A percentile compares a stretch with the other conserved stretches of the same genome.
Conservation (phyloP, 352 stramenopile genomes). For the Phytophthora capsici region DNA sequence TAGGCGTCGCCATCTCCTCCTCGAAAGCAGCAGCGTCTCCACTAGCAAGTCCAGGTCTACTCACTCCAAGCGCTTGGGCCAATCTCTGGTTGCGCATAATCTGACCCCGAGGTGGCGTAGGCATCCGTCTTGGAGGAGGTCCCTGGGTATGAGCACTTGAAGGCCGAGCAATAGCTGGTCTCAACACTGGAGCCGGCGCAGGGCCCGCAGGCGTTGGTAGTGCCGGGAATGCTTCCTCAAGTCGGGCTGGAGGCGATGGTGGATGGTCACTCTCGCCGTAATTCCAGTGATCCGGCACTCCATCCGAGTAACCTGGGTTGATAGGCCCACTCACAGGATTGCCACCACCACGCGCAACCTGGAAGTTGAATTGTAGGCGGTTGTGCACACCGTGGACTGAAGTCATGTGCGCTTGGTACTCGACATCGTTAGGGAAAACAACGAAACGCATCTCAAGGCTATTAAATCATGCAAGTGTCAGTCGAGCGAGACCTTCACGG, state of each 20-base stretch:
- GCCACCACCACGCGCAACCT: constrained; percentile 61
- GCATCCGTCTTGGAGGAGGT: constrained; percentile 20
- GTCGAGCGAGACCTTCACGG: not conserved
- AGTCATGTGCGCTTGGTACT: constrained; percentile 89
- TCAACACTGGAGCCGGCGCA: constrained; percentile 42
- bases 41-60: constrained; percentile 41
- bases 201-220: constrained; percentile 54
- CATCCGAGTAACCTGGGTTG: constrained; percentile 32
- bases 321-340: constrained; percentile 57
- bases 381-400: constrained; percentile 77
- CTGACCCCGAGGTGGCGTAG: constrained; percentile 52
- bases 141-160: constrained; percentile 21
- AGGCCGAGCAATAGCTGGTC: constrained; percentile 52
- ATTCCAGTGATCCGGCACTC: constrained; percentile 69
- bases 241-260: constrained; percentile 26
- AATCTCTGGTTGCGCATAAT: constrained; percentile 74
- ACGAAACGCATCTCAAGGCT: constrained; percentile 87
- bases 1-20: constrained; percentile 78
- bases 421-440: constrained; percentile 87
- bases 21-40: constrained; percentile 63
- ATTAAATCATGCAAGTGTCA: constrained; percentile 11
- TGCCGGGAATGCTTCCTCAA: constrained; percentile 74
- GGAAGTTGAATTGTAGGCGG: constrained; percentile 77
- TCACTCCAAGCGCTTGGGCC: constrained; percentile 65
- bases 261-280: constrained; percentile 44